Evolutionary conservation across 768 basidiomycete genomes (phyloP).

Genomic region (Naganishia kalamii): DNA sequence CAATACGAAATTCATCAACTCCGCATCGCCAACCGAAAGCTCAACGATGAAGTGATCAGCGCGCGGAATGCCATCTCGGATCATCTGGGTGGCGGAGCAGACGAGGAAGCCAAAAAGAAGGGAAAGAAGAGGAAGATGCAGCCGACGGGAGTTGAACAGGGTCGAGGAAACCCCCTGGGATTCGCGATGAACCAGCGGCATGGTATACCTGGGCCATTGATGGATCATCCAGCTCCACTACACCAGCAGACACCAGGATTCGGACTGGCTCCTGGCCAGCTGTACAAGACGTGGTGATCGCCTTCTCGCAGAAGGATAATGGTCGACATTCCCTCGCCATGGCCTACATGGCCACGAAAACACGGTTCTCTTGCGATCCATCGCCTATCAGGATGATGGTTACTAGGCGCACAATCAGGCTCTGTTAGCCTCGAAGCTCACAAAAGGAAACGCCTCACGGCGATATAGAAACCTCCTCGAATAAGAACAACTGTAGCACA

Average conservation of each 20-base stretch:
- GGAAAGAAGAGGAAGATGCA: conserved; percentile 19
- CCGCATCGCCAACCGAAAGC: conserved; percentile 61
- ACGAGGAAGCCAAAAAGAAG: conserved; percentile 15
- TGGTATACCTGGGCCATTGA: conserved; percentile 24
- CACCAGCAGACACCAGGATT: conserved; percentile 45
- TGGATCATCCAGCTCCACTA: conserved; percentile 32
- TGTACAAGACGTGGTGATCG: conserved; percentile 17
- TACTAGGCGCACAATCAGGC: too few species aligned
- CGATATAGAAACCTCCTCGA: too few species aligned
- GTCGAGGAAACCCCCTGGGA: not conserved
- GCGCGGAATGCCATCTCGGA: not conserved
- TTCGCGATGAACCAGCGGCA: conserved; percentile 20
- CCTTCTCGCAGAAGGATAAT: not conserved
- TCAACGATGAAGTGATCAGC: conserved; percentile 56
- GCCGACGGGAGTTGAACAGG: not conserved
- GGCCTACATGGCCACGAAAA: too few species aligned
- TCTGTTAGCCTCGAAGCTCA: too few species aligned
- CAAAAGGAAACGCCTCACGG: not conserved
- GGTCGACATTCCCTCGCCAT: too few species aligned
- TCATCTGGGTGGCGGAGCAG: not conserved
- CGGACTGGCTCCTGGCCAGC: conserved; percentile 36
- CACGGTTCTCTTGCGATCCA: too few species aligned
- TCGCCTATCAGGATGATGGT: too few species aligned
- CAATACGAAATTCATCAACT: conserved; percentile 87
- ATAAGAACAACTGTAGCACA: too few species aligned